Conservation (phyloP, 2,329 filamentous ascomycete genomes). For the Xylaria sp. region DNA sequence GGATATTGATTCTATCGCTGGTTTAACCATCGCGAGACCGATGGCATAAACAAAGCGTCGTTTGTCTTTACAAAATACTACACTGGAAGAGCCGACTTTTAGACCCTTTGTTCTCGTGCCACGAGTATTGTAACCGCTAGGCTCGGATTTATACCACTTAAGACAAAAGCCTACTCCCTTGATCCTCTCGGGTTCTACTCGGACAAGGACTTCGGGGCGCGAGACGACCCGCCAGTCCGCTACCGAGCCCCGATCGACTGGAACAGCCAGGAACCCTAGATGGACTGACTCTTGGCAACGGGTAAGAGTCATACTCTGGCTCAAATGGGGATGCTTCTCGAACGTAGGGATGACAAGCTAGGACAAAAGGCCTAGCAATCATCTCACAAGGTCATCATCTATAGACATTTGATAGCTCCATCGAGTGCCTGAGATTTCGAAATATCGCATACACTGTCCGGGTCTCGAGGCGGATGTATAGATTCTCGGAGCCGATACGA, state of each 20-base stretch:
- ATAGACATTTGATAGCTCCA: constrained; percentile 14
- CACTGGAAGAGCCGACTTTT: background rate
- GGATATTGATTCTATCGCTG: constrained; percentile 2
- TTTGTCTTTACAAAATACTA: background rate
- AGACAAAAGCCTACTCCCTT: constrained; percentile 7
- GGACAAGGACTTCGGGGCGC: constrained; percentile 38
- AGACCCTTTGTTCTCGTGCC: background rate
- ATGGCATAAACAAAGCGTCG: constrained; percentile 2
- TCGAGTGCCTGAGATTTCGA: background rate
- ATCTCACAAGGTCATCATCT: constrained; percentile 13
- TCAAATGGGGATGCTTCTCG: constrained; percentile 18
- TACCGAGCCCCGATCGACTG: constrained; percentile 37
- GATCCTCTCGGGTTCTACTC: constrained; percentile 25
- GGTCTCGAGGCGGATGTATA: background rate
- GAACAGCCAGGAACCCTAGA: constrained; percentile 31
- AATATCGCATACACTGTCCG: background rate
- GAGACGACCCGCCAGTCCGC: constrained; percentile 40
- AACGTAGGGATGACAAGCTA: constrained; percentile 16
- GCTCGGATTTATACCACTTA: background rate
- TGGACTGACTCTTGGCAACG: constrained; percentile 27
- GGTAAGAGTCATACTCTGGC: constrained; percentile 31
- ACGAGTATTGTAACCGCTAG: background rate
- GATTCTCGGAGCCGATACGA: constrained; percentile 19
- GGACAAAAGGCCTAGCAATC: constrained; percentile 12
- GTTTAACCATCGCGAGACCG: constrained; percentile 10